These are phyloP conservation scores for Apiotrichum sp. DNA, from an alignment of 1,284 basidiomycete genomes.

Conservation along the genomic window DNA sequence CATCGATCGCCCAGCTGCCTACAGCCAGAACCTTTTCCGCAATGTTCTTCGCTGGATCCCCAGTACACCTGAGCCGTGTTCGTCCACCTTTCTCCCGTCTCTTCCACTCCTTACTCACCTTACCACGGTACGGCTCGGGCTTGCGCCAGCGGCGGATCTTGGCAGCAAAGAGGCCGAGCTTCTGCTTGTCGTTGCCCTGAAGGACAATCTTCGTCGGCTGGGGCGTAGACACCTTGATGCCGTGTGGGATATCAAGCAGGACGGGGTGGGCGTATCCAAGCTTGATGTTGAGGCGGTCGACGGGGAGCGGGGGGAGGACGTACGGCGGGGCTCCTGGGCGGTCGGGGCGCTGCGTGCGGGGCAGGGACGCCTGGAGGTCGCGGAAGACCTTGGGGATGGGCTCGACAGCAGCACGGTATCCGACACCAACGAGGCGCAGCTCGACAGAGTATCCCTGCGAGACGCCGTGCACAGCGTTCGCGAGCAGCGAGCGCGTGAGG, in stretches of 20 bases:
- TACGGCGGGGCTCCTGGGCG: slow-evolving; percentile 22
- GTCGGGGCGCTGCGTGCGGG: slow-evolving; percentile 10
- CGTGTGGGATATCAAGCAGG: slow-evolving; percentile 68
- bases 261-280: slow-evolving; percentile 88
- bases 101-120: slow-evolving; percentile 54
- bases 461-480: slow-evolving; percentile 86
- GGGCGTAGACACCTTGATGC: slow-evolving; percentile 60
- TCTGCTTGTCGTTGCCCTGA: slow-evolving; percentile 53
- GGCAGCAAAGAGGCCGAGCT: slow-evolving; percentile 80
- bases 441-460: slow-evolving; percentile 77
- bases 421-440: slow-evolving; percentile 87
- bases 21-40: too few relatives aligned
- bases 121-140: slow-evolving; percentile 96
- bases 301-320: slow-evolving; percentile 22
- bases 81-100: too few relatives aligned
- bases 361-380: slow-evolving; percentile 30
- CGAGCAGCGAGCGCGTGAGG: slow-evolving; percentile 77
- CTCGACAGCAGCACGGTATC: slow-evolving; percentile 84
- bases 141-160: slow-evolving; percentile 75
- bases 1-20: too few relatives aligned
- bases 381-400: slow-evolving; percentile 58
- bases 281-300: slow-evolving; percentile 65
- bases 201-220: slow-evolving; percentile 52
- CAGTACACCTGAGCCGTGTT: too few relatives aligned
- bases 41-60: too few relatives aligned